Base-by-base conservation (phyloP, 176 grass and related monocot genomes). In the Oryza glumipatula region DNA sequence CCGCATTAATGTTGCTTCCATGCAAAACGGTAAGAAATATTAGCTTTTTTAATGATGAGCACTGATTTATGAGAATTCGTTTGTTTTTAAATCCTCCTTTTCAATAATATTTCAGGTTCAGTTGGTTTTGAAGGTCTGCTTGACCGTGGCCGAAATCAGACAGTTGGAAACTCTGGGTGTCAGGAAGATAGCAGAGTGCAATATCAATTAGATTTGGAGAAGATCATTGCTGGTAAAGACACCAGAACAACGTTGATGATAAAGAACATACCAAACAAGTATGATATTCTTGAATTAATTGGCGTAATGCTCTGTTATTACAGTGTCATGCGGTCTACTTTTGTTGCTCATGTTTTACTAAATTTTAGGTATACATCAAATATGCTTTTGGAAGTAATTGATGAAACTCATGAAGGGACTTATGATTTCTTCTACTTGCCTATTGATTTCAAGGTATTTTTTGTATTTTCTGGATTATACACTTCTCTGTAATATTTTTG, bases 231-330 rank as follows among this genome's bases (percentile, higher is more conserved):
- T 0, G 82, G 89, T n/a, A 74, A 82, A 88, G 89, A 91, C 11
- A 68, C 67, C 47, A 85, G 89, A 17, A 88, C 89, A 35, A 91
- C 89, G 41, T 68, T 91, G 64, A 88, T 91, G 89, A 91, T 91
- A 77, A 91, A 88, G 46, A 88, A 88, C 77, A 91, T 91, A 58
- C 89, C 88, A 82, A 90, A 90, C 43, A 90, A 86, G 88, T 90
- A 86, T 82, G 33, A 19, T 11, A 17, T 83, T 67, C 46, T 76
- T 70, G 35, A 77, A 76, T 61, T 67, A 68, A 16, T 38, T 65
- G 26, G 21, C 2, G 43, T 4, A 9, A 47, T 51, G 23, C 61
- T 32, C 39, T 80, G 24, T 28, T 44, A n/a, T 66, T 56, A 23
- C 16, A 61, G 9, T 74, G 35, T 26, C 16, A 47, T 46, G 64